Evolutionary conservation across 495 filamentous ascomycete species (phyloP).

Genomic region (Hypoxylon rickii): DNA sequence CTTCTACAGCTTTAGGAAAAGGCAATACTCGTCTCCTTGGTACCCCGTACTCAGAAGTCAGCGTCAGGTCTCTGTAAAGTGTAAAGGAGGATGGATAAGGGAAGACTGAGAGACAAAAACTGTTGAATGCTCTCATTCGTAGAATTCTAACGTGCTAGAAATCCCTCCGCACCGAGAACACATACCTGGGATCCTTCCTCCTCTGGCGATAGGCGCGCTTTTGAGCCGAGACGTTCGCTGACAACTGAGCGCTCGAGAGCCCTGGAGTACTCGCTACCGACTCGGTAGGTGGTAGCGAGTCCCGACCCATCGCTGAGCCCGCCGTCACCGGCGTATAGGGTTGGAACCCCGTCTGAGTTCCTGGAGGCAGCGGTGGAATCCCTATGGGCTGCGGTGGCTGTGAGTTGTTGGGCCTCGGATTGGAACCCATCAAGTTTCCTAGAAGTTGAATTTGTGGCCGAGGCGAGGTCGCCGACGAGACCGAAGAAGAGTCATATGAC

Average conservation of each 20-base stretch:
- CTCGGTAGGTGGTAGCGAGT: constrained; percentile 57
- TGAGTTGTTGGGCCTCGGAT: constrained; percentile 41
- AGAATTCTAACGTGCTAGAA: constrained; percentile 1
- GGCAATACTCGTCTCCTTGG: constrained; percentile 19
- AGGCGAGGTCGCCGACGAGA: constrained; percentile 60
- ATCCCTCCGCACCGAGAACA: constrained; percentile 2
- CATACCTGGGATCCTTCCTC: constrained; percentile 77
- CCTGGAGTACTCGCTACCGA: constrained; percentile 57
- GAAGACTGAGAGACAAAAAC: too few relatives aligned
- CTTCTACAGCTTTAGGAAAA: neutral
- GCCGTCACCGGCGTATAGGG: constrained; percentile 54
- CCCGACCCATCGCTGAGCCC: constrained; percentile 55
- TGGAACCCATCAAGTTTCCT: constrained; percentile 51
- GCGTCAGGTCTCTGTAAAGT: constrained; percentile 13
- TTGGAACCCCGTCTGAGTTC: constrained; percentile 46
- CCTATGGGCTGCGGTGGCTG: constrained; percentile 51
- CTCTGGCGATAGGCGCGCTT: constrained; percentile 94
- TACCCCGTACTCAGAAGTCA: constrained; percentile 32
- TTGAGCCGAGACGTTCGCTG: constrained; percentile 62
- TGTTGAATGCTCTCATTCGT: constrained; percentile 1
- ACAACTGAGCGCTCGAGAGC: constrained; percentile 47
- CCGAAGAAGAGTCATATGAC: constrained; percentile 60
- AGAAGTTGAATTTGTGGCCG: constrained; percentile 50
- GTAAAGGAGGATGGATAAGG: neutral
- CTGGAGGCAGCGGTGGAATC: constrained; percentile 47